These are phyloP conservation scores for Chalciporus sphaerocephalus DNA, from an alignment of 768 basidiomycete species.

Conservation along the genomic window DNA sequence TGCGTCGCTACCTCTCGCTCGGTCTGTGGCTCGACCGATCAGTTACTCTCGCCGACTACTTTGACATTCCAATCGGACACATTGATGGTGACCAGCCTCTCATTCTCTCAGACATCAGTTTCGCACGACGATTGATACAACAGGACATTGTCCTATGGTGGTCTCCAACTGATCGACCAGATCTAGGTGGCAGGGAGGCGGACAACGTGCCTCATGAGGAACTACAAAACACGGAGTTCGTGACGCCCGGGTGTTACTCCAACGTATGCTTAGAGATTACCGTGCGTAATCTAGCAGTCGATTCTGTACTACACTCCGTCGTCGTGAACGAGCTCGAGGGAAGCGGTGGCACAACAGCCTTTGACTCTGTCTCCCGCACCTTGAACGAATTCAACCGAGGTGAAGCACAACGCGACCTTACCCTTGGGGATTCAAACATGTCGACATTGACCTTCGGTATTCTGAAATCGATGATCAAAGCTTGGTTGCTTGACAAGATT, in stretches of 20 bases:
- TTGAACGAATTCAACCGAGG: slow-evolving; percentile 81
- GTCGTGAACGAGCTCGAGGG: slow-evolving; percentile 97
- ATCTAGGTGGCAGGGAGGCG: slow-evolving; percentile 89
- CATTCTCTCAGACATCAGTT: slow-evolving; percentile 84
- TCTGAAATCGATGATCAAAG: slow-evolving; percentile 82
- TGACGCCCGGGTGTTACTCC: slow-evolving; percentile 79
- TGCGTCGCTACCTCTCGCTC: slow-evolving; percentile 73
- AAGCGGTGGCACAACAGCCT: slow-evolving; percentile 87
- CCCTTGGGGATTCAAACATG: slow-evolving; percentile 84
- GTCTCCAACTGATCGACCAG: slow-evolving; percentile 85
- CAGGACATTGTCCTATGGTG: slow-evolving; percentile 97
- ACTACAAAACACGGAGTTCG: slow-evolving; percentile 78
- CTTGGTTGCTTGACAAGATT: slow-evolving; percentile 87
- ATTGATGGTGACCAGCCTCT: slow-evolving; percentile 87
- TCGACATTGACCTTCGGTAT: slow-evolving; percentile 83
- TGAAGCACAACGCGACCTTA: slow-evolving; percentile 58
- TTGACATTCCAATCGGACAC: slow-evolving; percentile 90
- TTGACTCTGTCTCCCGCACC: slow-evolving; percentile 89
- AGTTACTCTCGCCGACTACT: slow-evolving; percentile 79
- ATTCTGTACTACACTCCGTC: slow-evolving; percentile 90
- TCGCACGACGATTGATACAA: slow-evolving; percentile 78
- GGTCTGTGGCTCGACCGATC: slow-evolving; percentile 78
- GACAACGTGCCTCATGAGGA: slow-evolving; percentile 77
- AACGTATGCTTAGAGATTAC: slow-evolving; percentile 91
- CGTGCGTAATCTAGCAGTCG: slow-evolving; percentile 87